Conservation (phyloP, 2,329 filamentous ascomycete species). For the Penicillium janthinellum region DNA sequence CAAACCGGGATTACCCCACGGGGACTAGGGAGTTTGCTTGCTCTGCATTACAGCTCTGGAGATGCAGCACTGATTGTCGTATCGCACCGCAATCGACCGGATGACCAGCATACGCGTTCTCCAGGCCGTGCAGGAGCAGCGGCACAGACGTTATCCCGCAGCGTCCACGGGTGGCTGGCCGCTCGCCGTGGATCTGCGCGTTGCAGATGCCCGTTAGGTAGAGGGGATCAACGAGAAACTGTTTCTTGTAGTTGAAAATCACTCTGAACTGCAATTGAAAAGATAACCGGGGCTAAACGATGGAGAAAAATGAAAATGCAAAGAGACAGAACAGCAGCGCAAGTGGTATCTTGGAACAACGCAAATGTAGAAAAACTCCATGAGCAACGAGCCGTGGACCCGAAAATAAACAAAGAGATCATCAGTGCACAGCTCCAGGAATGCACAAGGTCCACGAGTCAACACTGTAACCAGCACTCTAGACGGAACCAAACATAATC, state of each 20-base stretch:
- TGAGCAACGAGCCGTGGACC: conserved; percentile 4
- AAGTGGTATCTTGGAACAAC: conserved; percentile 20
- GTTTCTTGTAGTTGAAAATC: no score
- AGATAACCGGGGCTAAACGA: not conserved
- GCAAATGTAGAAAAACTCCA: conserved; percentile 11
- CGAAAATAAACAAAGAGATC: conserved; percentile 6
- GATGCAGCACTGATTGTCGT: not conserved
- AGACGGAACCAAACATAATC: conserved; percentile 6
- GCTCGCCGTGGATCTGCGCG: not conserved
- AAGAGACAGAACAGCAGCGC: not conserved
- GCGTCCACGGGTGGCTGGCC: not conserved
- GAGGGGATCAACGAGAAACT: not conserved
- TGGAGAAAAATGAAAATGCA: not conserved
- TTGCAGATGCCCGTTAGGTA: not conserved
- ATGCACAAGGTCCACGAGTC: not conserved
- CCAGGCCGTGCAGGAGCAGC: conserved; percentile 6
- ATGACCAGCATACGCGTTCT: not conserved
- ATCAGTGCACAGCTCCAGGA: not conserved
- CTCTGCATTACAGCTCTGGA: not conserved
- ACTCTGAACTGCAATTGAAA: not conserved
- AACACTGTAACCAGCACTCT: no score
- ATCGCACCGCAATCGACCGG: not conserved
- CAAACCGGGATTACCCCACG: not conserved
- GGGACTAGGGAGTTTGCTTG: not conserved
- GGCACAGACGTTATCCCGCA: conserved; percentile 23